Base-by-base conservation (phyloP, 805 yeast species). In the Sungouiozyma ichnusensis region DNA sequence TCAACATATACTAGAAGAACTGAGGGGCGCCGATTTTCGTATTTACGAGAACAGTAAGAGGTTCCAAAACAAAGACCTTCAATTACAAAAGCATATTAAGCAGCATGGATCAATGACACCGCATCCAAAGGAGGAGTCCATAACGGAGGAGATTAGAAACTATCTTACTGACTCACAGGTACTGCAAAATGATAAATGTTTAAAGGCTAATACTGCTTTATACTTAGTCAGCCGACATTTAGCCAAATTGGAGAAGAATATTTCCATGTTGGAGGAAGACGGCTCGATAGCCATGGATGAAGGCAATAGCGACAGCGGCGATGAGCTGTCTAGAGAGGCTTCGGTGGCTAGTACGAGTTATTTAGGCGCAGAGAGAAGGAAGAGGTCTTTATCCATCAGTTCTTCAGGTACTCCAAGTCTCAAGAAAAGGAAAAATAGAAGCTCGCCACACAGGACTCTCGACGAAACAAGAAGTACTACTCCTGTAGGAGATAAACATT, bases 181-280 rank as follows among this genome's bases (percentile, higher is more conserved):
- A 41, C 52, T 85, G 33, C 97, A 90, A 57, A 73, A 76, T 46
- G 92, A 84, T 45, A 90, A 92, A 64, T 74, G 81, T 38, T 64
- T 80, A 11, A 62, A 87, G 33, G 85, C 96, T 4, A 84, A 85
- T 55, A 86, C 95, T 1, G 88, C 94, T 3, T 68, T 90, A 37
- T 83, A 81, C 57, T 60, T 83, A 27, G 76, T 90, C 3, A 65
- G 87, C 2, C 82, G 83, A 55, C 95, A 90, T 58, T 66, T 87
- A 45, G 69, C 69, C 41, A 74, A 74, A 50, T 71, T 90, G 33
- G 92, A 86, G 52, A 72, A 76, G 16, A 94, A 85, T 51, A 79
- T 90, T 39, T 76, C 76, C 44, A 74, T 76, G 53, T 66, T 90
- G 35, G 94, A 85, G 52, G 70, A 74, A 39, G 95, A 85, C 42